Evolutionary conservation across 495 filamentous ascomycete genomes (phyloP).

Genomic region (Trichoderma reesei): DNA sequence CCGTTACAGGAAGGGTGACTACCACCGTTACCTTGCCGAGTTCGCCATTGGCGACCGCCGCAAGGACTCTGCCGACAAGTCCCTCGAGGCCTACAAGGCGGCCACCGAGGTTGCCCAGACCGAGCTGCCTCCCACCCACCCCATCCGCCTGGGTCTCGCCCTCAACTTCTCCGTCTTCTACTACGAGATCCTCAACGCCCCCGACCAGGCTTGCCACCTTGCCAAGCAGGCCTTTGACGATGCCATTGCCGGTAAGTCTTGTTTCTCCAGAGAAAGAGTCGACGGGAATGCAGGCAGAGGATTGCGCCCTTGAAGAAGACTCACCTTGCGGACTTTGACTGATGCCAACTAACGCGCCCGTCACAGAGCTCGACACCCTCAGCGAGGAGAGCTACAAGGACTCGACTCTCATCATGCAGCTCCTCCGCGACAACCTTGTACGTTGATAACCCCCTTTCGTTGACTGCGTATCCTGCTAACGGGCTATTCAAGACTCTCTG

Average conservation of each 20-base stretch:
- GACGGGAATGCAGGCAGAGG: too few relatives aligned
- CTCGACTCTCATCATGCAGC: slow-evolving; percentile 99
- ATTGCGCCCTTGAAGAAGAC: too few relatives aligned
- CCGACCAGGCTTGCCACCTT: slow-evolving; percentile 96
- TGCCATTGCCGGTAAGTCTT: slow-evolving; percentile 83
- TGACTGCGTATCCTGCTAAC: slow-evolving; percentile 6
- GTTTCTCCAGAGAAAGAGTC: not conserved
- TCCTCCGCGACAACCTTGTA: slow-evolving; percentile 97
- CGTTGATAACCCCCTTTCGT: slow-evolving; percentile 21
- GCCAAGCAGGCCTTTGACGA: slow-evolving; percentile 99
- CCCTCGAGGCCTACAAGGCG: slow-evolving; percentile 97
- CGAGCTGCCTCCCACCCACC: slow-evolving; percentile 95
- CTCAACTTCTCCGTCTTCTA: slow-evolving; percentile 99
- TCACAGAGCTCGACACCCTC: slow-evolving; percentile 90
- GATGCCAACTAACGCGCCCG: not conserved
- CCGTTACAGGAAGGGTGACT: slow-evolving; percentile 90
- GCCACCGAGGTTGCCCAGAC: slow-evolving; percentile 97
- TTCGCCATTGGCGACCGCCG: slow-evolving; percentile 96
- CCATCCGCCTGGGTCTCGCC: slow-evolving; percentile 95
- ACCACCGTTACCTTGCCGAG: slow-evolving; percentile 98
- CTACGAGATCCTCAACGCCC: slow-evolving; percentile 99
- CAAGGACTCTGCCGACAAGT: slow-evolving; percentile 92
- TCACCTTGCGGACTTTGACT: not conserved
- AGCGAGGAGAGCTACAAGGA: slow-evolving; percentile 99
- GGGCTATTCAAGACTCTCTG: slow-evolving; percentile 71